Conservation (phyloP, 495 filamentous ascomycete genomes). For the Clohesyomyces aquaticus region DNA sequence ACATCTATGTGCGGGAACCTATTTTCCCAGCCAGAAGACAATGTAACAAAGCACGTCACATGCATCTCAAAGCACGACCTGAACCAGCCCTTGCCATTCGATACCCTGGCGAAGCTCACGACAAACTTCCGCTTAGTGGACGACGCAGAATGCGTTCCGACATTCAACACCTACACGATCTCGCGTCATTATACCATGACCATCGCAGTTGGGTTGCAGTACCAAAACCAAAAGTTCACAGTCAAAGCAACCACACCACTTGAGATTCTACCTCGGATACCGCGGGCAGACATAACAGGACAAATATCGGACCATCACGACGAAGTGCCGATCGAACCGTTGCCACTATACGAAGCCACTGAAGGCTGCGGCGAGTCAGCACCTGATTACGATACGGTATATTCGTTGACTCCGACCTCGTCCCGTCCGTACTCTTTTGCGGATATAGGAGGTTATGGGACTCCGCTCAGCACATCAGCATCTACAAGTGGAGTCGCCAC, state of each 20-base stretch:
- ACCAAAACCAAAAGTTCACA: slow-evolving; percentile 11
- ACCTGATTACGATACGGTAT: slow-evolving; percentile 32
- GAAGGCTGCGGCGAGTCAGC: slow-evolving; percentile 21
- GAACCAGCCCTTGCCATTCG: slow-evolving; percentile 20
- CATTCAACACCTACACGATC: slow-evolving; percentile 34
- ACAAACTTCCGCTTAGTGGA: slow-evolving; percentile 36
- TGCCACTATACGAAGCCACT: slow-evolving; percentile 26
- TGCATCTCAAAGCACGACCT: slow-evolving; percentile 29
- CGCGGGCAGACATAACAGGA: neutral
- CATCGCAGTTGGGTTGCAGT: slow-evolving; percentile 18
- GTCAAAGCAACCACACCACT: slow-evolving; percentile 27
- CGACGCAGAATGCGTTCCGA: slow-evolving; percentile 30
- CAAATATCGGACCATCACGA: neutral
- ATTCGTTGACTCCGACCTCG: slow-evolving; percentile 20
- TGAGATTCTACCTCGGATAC: slow-evolving; percentile 32
- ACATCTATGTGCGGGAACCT: slow-evolving; percentile 27
- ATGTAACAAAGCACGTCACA: slow-evolving; percentile 21
- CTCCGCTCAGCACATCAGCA: slow-evolving; percentile 8
- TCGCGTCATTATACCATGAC: slow-evolving; percentile 27
- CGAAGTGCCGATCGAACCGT: slow-evolving; percentile 12
- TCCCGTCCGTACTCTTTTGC: slow-evolving; percentile 1
- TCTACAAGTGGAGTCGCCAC: too few relatives aligned
- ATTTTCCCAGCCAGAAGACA: slow-evolving; percentile 22
- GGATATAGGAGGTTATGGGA: neutral
- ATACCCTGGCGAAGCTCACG: slow-evolving; percentile 11